phyloP scores from a whole-genome alignment of 179 eudicot species.

The Patellifolia procumbens region DNA sequence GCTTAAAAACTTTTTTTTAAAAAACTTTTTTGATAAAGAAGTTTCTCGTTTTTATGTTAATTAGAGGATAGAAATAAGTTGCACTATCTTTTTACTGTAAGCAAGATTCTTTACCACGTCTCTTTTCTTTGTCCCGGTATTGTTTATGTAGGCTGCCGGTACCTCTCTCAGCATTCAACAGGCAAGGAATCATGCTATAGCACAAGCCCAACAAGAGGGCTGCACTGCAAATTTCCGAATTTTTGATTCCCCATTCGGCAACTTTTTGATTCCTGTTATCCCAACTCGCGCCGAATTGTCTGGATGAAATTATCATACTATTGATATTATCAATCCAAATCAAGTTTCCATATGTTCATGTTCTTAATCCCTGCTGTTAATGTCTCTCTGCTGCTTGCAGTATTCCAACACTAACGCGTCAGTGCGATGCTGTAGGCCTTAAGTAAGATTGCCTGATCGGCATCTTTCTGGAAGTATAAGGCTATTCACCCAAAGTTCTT shows the following conservation, averaged over 20 bases:
- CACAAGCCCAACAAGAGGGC: conserved; percentile 67
- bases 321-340: neutral
- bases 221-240: conserved; percentile 59
- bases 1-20: no score
- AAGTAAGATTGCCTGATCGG: no score
- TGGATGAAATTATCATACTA: conserved; percentile 28
- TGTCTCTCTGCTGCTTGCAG: neutral
- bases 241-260: conserved; percentile 69
- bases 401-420: neutral
- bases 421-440: neutral
- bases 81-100: neutral
- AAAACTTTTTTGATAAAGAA: no score
- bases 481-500: no score
- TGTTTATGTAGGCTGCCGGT: conserved; percentile 29
- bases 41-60: no score
- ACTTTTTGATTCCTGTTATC: conserved; percentile 71
- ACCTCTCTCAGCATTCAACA: conserved; percentile 39
- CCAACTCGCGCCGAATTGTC: conserved; percentile 78
- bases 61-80: neutral
- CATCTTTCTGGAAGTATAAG: no score
- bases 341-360: neutral
- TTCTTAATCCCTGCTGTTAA: neutral
- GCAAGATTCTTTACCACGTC: neutral
- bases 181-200: conserved; percentile 55
- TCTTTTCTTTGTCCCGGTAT: neutral